These are phyloP conservation scores for Neonectria ditissima DNA, from an alignment of 2,329 filamentous ascomycete genomes.

Conservation along the genomic window DNA sequence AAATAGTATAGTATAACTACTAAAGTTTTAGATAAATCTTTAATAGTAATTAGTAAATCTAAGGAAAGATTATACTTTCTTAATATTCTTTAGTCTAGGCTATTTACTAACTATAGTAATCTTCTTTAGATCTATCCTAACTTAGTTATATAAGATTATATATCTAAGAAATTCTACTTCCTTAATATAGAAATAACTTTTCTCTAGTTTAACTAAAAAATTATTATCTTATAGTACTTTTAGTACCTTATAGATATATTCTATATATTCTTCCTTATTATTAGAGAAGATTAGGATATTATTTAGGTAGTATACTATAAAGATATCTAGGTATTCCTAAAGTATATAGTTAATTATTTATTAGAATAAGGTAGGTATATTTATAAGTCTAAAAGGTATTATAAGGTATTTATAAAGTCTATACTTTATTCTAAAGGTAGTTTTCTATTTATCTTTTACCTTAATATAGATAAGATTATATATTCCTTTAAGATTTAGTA, in stretches of 20 bases:
- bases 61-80: conserved; percentile 34
- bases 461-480: conserved; percentile 51
- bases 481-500: conserved; percentile 32
- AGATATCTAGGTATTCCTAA: conserved; percentile 30
- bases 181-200: conserved; percentile 30
- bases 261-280: conserved; percentile 28
- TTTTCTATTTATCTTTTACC: conserved; percentile 50
- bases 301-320: conserved; percentile 36
- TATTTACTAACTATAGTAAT: conserved; percentile 20
- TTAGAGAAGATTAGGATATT: conserved; percentile 39
- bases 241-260: conserved; percentile 34
- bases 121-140: conserved; percentile 32
- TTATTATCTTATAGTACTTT: conserved; percentile 28
- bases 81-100: conserved; percentile 2
- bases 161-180: conserved; percentile 30
- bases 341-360: conserved; percentile 37
- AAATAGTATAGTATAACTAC: conserved; percentile 11
- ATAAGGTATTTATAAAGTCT: conserved; percentile 50
- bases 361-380: conserved; percentile 33
- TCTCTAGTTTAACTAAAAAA: conserved; percentile 30
- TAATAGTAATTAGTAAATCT: conserved; percentile 31
- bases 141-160: conserved; percentile 23
- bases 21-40: conserved; percentile 34
- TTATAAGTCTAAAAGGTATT: conserved; percentile 44
- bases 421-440: conserved; percentile 48